Conservation (phyloP, 2,329 filamentous ascomycete genomes). For the Cordyceps sp. region DNA sequence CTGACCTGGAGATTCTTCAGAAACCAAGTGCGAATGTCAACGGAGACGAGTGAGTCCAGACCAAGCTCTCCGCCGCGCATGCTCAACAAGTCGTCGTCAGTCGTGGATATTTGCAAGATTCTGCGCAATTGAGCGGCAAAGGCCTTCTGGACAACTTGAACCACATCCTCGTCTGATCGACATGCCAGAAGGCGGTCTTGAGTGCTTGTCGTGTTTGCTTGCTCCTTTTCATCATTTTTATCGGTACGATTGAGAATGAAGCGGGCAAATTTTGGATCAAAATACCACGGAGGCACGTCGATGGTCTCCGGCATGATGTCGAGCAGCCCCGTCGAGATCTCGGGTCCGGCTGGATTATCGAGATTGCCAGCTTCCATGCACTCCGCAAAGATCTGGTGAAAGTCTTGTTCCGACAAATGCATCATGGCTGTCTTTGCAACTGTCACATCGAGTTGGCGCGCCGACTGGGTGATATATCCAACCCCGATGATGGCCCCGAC, state of each 20-base stretch:
- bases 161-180: too few species aligned
- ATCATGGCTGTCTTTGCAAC: constrained; percentile 3
- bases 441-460: neutral
- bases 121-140: neutral
- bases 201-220: neutral
- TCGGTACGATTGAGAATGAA: too few species aligned
- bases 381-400: constrained; percentile 11
- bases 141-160: neutral
- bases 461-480: constrained; percentile 18
- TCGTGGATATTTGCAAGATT: neutral
- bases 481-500: constrained; percentile 19
- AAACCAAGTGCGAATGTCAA: constrained; percentile 29
- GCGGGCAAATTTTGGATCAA: neutral
- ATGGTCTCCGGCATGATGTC: neutral
- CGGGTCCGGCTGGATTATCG: neutral
- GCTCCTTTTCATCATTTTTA: neutral
- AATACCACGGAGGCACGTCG: neutral
- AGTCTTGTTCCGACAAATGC: constrained; percentile 11
- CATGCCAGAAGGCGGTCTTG: neutral
- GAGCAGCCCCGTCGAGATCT: neutral
- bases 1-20: constrained; percentile 23
- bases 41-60: constrained; percentile 13
- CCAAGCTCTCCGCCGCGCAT: constrained; percentile 9
- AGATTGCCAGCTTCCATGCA: neutral
- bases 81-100: constrained; percentile 1